Conservation (phyloP, 2,329 filamentous ascomycete genomes). For the Biscogniauxia marginata region DNA sequence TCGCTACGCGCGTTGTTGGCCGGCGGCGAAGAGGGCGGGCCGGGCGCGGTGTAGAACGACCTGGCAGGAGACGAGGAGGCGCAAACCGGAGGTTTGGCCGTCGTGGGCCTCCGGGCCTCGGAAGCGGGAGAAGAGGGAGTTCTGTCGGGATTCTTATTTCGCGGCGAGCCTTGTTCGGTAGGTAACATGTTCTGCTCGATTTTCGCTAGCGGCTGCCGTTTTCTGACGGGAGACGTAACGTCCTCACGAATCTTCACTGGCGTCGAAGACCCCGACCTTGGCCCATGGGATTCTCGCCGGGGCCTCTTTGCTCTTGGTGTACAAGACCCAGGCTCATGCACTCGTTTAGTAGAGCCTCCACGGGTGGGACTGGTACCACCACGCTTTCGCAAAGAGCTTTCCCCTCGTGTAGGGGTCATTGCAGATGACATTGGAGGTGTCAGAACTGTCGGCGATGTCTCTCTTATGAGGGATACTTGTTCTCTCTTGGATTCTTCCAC, state of each 20-base stretch:
- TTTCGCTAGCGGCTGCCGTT: conserved; percentile 17
- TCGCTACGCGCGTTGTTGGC: too few relatives aligned
- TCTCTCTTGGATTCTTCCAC: neutral
- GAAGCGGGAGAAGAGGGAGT: neutral
- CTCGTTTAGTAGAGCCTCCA: conserved; percentile 7
- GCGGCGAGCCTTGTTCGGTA: neutral
- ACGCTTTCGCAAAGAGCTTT: neutral
- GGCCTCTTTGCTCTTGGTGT: conserved; percentile 4
- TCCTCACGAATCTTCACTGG: neutral
- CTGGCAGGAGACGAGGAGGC: neutral
- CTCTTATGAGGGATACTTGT: neutral
- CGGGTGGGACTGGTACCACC: too few relatives aligned
- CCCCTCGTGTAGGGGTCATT: neutral
- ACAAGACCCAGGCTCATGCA: neutral
- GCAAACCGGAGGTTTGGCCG: neutral
- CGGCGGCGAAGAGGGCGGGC: neutral
- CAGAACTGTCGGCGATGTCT: neutral
- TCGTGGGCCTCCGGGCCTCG: neutral
- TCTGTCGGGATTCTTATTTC: neutral
- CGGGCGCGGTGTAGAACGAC: neutral
- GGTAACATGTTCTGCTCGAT: conserved; percentile 13
- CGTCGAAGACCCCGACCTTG: neutral
- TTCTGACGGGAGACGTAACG: neutral
- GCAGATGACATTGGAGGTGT: conserved; percentile 11
- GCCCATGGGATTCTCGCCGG: conserved; percentile 6